Evolutionary conservation across 805 yeast species (phyloP).

Genomic region (Tetrapisispora taiwanensis): DNA sequence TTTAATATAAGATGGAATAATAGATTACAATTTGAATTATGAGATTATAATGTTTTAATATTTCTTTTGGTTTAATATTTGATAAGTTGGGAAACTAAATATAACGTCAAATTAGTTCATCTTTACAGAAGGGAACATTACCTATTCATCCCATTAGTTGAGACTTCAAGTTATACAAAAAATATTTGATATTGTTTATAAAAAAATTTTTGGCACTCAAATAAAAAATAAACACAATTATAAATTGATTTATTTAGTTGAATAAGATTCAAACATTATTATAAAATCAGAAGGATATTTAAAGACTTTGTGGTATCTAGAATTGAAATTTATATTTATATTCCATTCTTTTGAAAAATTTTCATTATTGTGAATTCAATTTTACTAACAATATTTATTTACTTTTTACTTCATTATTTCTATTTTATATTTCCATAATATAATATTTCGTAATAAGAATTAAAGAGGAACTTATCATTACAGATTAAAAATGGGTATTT

Average conservation of each 20-base stretch:
- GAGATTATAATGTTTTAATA: neutral
- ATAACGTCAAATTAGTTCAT: too few species aligned
- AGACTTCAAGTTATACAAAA: too few species aligned
- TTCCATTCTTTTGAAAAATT: neutral
- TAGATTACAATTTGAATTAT: neutral
- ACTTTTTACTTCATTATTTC: neutral
- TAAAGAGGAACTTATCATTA: neutral
- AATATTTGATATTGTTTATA: too few species aligned
- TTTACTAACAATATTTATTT: constrained; percentile 1
- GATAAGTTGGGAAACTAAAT: neutral
- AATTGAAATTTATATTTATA: neutral
- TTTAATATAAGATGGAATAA: neutral
- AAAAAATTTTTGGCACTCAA: too few species aligned
- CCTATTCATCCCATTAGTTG: neutral
- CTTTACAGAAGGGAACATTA: too few species aligned
- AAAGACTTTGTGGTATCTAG: neutral
- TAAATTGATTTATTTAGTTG: too few species aligned
- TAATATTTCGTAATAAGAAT: neutral
- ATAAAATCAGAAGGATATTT: neutral
- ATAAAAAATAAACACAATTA: too few species aligned
- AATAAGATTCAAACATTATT: too few species aligned
- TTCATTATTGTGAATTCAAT: neutral
- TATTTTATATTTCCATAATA: neutral
- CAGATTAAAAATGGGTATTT: constrained; percentile 85
- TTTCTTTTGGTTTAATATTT: neutral